Conservation (phyloP, 352 stramenopile species). For the Globisporangium apiculatum region DNA sequence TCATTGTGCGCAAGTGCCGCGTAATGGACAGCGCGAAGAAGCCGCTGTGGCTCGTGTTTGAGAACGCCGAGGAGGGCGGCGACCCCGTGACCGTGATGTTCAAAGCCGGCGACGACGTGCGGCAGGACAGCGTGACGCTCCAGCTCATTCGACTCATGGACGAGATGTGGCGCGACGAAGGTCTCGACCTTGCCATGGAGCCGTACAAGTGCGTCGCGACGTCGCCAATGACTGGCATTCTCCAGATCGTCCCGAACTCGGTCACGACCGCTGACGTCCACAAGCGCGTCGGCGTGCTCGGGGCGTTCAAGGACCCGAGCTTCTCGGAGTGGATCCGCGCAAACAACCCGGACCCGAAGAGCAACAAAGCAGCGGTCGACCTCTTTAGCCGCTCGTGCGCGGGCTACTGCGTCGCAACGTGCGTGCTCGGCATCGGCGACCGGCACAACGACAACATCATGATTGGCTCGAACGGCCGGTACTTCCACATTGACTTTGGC, state of each 20-base stretch:
- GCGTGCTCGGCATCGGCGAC: conserved; percentile 92
- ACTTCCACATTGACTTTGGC: conserved; percentile 89
- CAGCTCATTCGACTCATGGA: conserved; percentile 92
- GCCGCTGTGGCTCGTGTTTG: conserved; percentile 84
- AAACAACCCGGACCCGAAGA: conserved; percentile 67
- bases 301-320: conserved; percentile 77
- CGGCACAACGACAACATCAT: conserved; percentile 97
- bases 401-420: conserved; percentile 76
- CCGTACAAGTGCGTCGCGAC: conserved; percentile 90
- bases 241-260: conserved; percentile 90
- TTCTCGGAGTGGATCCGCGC: conserved; percentile 82
- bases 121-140: conserved; percentile 93
- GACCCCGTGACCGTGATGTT: conserved; percentile 88
- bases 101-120: conserved; percentile 92
- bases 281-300: conserved; percentile 74
- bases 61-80: conserved; percentile 79
- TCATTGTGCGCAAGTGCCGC: conserved; percentile 84
- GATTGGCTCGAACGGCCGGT: conserved; percentile 72
- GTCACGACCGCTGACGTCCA: conserved; percentile 93
- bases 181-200: conserved; percentile 88
- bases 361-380: conserved; percentile 61
- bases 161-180: conserved; percentile 89
- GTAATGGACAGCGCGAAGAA: conserved; percentile 90
- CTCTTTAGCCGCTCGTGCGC: conserved; percentile 83
- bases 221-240: conserved; percentile 86